These are phyloP conservation scores for Barnettozyma populi DNA, from an alignment of 805 yeast genomes.

Conservation along the genomic window DNA sequence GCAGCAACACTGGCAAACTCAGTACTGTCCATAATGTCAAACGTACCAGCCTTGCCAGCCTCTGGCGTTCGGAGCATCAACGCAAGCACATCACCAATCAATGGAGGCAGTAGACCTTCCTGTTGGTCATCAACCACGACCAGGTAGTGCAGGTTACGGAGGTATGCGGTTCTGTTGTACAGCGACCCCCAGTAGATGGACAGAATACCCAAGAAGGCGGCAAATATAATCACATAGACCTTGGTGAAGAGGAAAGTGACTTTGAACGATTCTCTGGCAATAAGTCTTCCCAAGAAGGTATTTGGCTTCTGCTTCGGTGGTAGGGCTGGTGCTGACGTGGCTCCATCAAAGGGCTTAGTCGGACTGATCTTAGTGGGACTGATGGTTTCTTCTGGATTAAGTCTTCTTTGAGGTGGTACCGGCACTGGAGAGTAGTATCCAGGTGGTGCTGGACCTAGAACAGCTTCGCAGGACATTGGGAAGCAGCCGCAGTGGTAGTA, in stretches of 20 bases:
- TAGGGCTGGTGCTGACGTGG: background rate
- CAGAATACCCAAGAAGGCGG: slow-evolving; percentile 6
- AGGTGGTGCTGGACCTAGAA: background rate
- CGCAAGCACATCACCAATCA: slow-evolving; percentile 8
- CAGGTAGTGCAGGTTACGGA: slow-evolving; percentile 14
- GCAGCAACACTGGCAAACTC: slow-evolving; percentile 7
- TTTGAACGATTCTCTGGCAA: background rate
- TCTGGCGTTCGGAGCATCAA: slow-evolving; percentile 6
- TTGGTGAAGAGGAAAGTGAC: slow-evolving; percentile 5
- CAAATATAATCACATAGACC: slow-evolving; percentile 6
- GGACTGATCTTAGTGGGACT: too few relatives aligned
- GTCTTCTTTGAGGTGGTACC: background rate
- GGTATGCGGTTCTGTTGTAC: slow-evolving; percentile 14
- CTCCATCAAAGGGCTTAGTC: background rate
- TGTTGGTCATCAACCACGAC: slow-evolving; percentile 20
- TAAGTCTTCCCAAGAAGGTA: background rate
- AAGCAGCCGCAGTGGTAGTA: too few relatives aligned
- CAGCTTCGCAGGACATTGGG: slow-evolving; percentile 1
- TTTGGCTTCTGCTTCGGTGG: background rate
- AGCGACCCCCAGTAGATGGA: slow-evolving; percentile 26
- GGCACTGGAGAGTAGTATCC: slow-evolving; percentile 1
- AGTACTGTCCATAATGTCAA: slow-evolving; percentile 7
- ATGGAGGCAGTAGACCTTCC: slow-evolving; percentile 11
- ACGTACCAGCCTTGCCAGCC: slow-evolving; percentile 16
- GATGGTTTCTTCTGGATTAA: background rate